Evolutionary conservation across 768 basidiomycete genomes (phyloP).

Genomic region (Lactarius tabidus): DNA sequence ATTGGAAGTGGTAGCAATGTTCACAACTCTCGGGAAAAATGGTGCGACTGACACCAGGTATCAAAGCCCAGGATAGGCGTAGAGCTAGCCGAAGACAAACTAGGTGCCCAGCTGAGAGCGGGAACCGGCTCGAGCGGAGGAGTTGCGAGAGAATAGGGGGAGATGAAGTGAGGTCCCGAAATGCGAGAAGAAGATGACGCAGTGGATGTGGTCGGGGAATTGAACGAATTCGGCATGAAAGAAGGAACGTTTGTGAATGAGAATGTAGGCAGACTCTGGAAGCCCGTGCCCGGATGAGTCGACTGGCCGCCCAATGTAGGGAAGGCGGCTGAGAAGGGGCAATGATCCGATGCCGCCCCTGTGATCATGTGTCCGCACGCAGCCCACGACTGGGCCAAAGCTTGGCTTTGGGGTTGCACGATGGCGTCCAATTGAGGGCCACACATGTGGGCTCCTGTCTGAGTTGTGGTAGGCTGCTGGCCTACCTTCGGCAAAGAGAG

Average conservation of each 20-base stretch:
- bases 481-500: neutral
- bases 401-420: too few relatives aligned
- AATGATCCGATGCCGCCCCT: too few relatives aligned
- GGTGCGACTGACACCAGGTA: constrained; percentile 1
- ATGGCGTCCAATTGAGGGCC: too few relatives aligned
- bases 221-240: neutral
- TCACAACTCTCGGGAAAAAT: neutral
- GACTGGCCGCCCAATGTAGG: neutral
- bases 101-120: neutral
- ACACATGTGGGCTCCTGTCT: too few relatives aligned
- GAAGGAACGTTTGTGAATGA: neutral
- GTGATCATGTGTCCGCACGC: too few relatives aligned
- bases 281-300: too few relatives aligned
- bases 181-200: neutral
- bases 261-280: too few relatives aligned
- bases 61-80: neutral
- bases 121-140: neutral
- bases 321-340: neutral
- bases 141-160: neutral
- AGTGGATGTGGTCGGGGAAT: neutral
- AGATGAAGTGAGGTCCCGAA: neutral
- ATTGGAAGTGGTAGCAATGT: neutral
- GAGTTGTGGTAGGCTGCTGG: neutral
- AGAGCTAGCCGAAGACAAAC: neutral
- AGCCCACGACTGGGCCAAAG: too few relatives aligned